Evolutionary conservation across 352 stramenopile genomes (phyloP), one percentile per base, ranked within the genome.

Genomic region (Globisporangium solare): DNA sequence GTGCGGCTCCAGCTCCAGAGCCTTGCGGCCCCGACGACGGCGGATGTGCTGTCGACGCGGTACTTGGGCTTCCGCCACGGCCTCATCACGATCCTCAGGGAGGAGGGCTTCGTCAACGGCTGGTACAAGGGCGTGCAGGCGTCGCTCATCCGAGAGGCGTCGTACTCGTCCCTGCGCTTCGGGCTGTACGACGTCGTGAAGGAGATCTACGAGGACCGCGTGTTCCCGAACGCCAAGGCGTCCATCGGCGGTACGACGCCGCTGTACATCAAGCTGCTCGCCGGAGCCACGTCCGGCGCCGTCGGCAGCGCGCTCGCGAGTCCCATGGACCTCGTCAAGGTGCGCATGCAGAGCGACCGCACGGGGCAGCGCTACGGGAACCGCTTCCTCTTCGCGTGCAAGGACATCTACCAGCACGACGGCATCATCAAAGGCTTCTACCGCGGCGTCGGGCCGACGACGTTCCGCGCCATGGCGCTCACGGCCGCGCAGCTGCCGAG

Each of bases 151-250:
- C 71, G 84, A 37, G 80, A 91, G 48, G 80, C 73, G n/a, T 78
- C 78, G 40, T 94, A 94, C 71, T 86, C 75, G 47, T 80, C 73
- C 42, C 70, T 94, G 50, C 76, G 84, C 59, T 88, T 94, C 51
- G 84, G 84, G 5, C 63, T 89, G 27, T 94, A 92, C 60, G 82
- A 91, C 52, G 64, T 80, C 22, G 67, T 89, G 47, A 94, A 94
- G 65, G 72, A 86, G 46, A 68, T 79, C 39, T 79, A 89, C 51
- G 80, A 86, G 41, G 73, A 77, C 45, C 56, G 76, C 18, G 43
- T 83, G 40, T 77, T 82, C 45, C 67, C 69, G 42, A 74, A 69
- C 50, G 67, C 72, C 12, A 56, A 65, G 0, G 64, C 70, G 15
- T 63, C 65, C 3, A 54, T 73, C 24, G 56, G 64, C 15, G 61